Evolutionary conservation across 192 early-diverging fungal genomes (phyloP).

Genomic region (Backusella liffmaniae): DNA sequence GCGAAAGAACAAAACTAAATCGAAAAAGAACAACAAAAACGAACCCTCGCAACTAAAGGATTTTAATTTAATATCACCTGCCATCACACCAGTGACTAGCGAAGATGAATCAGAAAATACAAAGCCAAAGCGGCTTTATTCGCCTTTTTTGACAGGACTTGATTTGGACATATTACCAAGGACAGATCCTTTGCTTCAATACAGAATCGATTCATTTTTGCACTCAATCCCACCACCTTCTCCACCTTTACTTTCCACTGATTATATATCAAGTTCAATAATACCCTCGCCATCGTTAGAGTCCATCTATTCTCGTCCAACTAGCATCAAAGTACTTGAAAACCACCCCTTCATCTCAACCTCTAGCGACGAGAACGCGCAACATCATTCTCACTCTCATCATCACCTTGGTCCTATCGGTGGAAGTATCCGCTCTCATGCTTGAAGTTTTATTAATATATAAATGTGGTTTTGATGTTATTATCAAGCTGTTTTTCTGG

Average conservation of each 20-base stretch:
- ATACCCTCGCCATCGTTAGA: background rate
- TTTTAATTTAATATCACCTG: background rate
- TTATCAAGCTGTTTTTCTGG: background rate
- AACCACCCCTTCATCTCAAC: constrained; percentile 11
- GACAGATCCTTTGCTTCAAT: background rate
- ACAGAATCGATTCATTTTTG: constrained; percentile 5
- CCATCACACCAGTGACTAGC: constrained; percentile 13
- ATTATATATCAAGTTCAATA: constrained; percentile 6
- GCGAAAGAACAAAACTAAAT: background rate
- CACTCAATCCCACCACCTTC: background rate
- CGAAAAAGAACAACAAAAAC: background rate
- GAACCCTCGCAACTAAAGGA: background rate
- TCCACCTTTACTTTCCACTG: background rate
- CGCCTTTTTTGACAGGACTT: constrained; percentile 18
- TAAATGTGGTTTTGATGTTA: background rate
- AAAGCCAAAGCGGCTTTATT: background rate
- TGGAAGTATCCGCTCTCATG: background rate
- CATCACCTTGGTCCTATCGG: background rate
- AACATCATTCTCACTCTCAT: background rate
- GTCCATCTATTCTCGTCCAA: background rate
- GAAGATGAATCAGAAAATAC: constrained; percentile 12
- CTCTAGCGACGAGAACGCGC: background rate
- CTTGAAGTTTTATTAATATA: background rate
- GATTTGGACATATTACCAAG: constrained; percentile 19
- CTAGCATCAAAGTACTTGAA: constrained; percentile 12